Evolutionary conservation across 495 filamentous ascomycete species (phyloP), one percentile per base, ranked within the genome.

Genomic region (Aspergillus sclerotioniger): DNA sequence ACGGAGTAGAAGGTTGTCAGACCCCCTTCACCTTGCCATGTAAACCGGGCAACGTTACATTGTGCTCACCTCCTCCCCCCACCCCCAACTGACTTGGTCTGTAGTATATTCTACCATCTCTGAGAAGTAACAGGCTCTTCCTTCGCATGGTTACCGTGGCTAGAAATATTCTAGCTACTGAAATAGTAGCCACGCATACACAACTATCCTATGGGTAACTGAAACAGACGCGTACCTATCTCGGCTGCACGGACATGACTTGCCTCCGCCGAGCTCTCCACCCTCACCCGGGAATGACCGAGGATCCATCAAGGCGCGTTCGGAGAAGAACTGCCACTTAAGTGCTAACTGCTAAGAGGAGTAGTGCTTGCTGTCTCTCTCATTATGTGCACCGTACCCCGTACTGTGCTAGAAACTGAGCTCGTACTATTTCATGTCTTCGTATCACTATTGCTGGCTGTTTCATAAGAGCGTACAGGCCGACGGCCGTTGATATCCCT

Each of bases 171-270:
- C 25, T 25, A 25, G 25, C 25, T 25, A 25, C 25, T 25, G 25
- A 25, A 25, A 25, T 10, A 37, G 13, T 37, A 37, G 33, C 33
- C n/a, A 41, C 37, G 5, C 13, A n/a, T 41, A 13, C 13, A 41
- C 13, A 41, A n/a, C 1, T 15, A 41, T 41, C 13, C 6, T 56
- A n/a, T 52, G 51, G 46, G 54, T 44, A 57, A 64, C 61, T 73
- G 70, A 74, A 73, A 72, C 73, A 71, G 65, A 76, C 71, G 73
- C 73, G 73, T 74, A 71, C 66, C 60, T 74, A 64, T 71, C 62
- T 74, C 68, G 66, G 70, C 71, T 74, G 73, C 73, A 74, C 71
- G 70, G 71, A 71, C 66, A 57, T 43, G 41, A 21, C 62, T 62
- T 44, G 25, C 25, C 60, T 58, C 61, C 60, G 54, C 61, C 53